Evolutionary conservation across 2,329 filamentous ascomycete genomes (phyloP).

Genomic region (Penicillium sp.): DNA sequence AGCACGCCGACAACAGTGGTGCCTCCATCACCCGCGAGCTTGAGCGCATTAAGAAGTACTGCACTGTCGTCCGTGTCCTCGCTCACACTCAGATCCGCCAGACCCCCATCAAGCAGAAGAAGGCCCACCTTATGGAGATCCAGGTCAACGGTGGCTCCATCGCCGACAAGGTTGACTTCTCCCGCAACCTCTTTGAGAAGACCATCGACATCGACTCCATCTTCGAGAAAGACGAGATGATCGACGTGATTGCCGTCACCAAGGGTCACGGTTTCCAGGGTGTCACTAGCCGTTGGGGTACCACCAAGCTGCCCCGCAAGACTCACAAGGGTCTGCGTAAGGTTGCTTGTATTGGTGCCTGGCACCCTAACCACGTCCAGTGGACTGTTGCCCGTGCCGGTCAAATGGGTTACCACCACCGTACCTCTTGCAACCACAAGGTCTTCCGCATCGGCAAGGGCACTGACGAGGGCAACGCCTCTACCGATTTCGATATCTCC

Average conservation of each 20-base stretch:
- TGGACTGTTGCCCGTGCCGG: constrained; percentile 99
- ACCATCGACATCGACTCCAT: constrained; percentile 85
- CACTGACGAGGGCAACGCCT: constrained; percentile 83
- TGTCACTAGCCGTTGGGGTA: constrained; percentile 98
- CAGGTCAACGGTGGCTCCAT: constrained; percentile 98
- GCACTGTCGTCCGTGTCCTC: constrained; percentile 97
- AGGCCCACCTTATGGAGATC: constrained; percentile 99
- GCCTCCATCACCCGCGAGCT: constrained; percentile 92
- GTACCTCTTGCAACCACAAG: constrained; percentile 99
- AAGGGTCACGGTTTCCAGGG: constrained; percentile 99
- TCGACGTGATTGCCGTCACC: constrained; percentile 98
- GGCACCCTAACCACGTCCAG: constrained; percentile 99
- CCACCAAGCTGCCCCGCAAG: constrained; percentile 99
- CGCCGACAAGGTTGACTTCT: constrained; percentile 95
- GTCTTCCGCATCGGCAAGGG: constrained; percentile 97
- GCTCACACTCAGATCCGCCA: constrained; percentile 99
- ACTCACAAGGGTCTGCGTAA: constrained; percentile 99
- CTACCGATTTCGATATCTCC: constrained; percentile 92
- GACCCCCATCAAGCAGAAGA: constrained; percentile 99
- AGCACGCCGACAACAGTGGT: constrained; percentile 92
- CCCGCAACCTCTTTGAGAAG: constrained; percentile 97
- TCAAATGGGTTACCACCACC: constrained; percentile 99
- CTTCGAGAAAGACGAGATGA: constrained; percentile 99
- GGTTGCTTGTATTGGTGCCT: constrained; percentile 99
- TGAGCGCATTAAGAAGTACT: constrained; percentile 99